These are phyloP conservation scores for Edaphochlamys debaryana DNA, from an alignment of 139 green algal genomes.

Conservation along the genomic window DNA sequence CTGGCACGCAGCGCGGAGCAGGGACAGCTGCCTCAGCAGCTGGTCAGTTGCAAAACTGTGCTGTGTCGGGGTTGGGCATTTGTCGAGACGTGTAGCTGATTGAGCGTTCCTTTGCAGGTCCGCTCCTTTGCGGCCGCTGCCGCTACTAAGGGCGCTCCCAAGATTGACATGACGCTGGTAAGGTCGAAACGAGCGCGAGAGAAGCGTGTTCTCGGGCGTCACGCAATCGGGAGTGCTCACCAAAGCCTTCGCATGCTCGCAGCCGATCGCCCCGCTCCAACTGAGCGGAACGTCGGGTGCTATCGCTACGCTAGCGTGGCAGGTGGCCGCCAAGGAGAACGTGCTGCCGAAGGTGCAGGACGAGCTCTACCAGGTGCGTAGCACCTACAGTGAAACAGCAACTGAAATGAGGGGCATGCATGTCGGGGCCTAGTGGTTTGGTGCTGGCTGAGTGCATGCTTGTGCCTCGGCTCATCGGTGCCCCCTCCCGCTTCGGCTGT, in stretches of 20 bases:
- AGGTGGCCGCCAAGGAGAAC: conserved; percentile 67
- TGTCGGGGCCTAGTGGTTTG: no score
- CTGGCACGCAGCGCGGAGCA: conserved; percentile 39
- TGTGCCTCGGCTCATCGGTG: no score
- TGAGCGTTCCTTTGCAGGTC: conserved; percentile 13
- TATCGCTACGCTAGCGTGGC: conserved; percentile 65
- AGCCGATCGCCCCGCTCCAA: conserved; percentile 61
- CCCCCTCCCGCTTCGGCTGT: no score
- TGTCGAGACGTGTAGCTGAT: not conserved
- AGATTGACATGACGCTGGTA: conserved; percentile 54
- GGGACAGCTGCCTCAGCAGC: conserved; percentile 21
- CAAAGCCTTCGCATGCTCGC: conserved; percentile 12
- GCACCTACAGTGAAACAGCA: no score
- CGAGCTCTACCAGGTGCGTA: conserved; percentile 69
- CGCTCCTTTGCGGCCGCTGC: conserved; percentile 41
- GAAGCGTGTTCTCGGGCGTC: no score
- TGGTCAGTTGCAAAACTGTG: conserved; percentile 26
- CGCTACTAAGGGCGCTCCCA: conserved; percentile 40
- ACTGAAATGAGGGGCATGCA: no score
- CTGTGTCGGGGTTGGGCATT: no score
- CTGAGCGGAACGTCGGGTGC: conserved; percentile 59
- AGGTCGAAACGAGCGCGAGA: not conserved
- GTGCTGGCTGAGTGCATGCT: no score
- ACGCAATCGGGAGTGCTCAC: no score
- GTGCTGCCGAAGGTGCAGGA: conserved; percentile 70